phyloP scores from a whole-genome alignment of 2,329 filamentous ascomycete genomes.

The Stachybotrys echinatus region DNA sequence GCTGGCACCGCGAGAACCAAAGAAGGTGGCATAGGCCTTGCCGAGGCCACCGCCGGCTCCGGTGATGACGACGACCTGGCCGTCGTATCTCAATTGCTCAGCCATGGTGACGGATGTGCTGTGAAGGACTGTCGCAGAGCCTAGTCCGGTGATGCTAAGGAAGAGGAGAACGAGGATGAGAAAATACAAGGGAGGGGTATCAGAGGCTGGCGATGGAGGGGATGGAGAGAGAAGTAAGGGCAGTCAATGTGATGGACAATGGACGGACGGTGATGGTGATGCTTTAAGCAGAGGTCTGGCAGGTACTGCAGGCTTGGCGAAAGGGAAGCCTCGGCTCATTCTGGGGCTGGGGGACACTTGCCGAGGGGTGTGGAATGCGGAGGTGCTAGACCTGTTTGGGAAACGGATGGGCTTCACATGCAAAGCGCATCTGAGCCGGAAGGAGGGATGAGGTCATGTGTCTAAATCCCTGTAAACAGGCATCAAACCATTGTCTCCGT shows the following conservation, averaged over 20 bases:
- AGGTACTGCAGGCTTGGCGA: not conserved
- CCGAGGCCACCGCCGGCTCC: conserved; percentile 76
- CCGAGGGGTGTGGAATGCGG: conserved; percentile 20
- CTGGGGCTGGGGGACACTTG: conserved; percentile 12
- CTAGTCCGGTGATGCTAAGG: conserved; percentile 1
- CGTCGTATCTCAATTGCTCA: conserved; percentile 71
- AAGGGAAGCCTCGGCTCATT: conserved; percentile 23
- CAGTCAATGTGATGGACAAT: conserved; percentile 6
- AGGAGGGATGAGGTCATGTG: not conserved
- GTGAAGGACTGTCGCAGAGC: conserved; percentile 4
- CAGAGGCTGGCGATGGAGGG: not conserved
- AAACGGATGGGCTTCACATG: conserved; percentile 20
- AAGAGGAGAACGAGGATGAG: conserved; percentile 3
- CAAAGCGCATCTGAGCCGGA: too few species aligned
- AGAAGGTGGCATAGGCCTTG: conserved; percentile 83
- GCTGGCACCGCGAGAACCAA: conserved; percentile 84
- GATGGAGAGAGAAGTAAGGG: conserved; percentile 9
- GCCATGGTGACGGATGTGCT: conserved; percentile 43
- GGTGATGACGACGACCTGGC: conserved; percentile 78
- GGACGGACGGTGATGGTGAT: conserved; percentile 8
- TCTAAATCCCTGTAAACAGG: not conserved
- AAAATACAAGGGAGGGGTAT: conserved; percentile 3
- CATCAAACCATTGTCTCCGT: too few species aligned
- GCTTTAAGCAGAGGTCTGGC: conserved; percentile 18
- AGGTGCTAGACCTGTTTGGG: conserved; percentile 17